Base-by-base conservation (phyloP, 2,329 filamentous ascomycete genomes). In the Xylariaceae sp. region DNA sequence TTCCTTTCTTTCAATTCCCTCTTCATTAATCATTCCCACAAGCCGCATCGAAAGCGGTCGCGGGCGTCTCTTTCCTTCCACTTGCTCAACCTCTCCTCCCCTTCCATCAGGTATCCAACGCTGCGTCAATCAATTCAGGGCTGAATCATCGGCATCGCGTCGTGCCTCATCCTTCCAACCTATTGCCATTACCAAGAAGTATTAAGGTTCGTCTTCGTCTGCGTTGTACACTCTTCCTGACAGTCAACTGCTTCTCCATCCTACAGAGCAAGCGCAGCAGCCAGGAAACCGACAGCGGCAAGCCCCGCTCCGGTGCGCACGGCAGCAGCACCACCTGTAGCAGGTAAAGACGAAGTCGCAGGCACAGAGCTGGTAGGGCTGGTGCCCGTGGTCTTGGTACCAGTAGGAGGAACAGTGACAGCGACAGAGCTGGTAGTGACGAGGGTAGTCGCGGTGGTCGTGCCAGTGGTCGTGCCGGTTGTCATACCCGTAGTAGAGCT, bases 201-300 rank as follows among this genome's bases (percentile, higher is more conserved):
- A 19, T 19, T 10, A 22, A 8, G 23, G 14, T 27, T 35, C 34
- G n/a, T 45, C 16, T 23, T 35, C 12, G 16, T 40, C 14, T 19
- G 35, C 33, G 11, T 44, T 22, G 7, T 40, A 27, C 25, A 20
- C 35, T 33, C 14, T 37, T 37, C 42, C 37, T 22, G 22, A 22
- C 11, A 14, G 22, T 23, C 22, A 21, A 37, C 35, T 19, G 7
- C 35, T 32, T 20, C 29, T 7, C 27, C 7, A 34, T 12, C 42
- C 46, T 44, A 40, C 37, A 54, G 22, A 38, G 44, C 72, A 69
- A 75, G 62, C 16, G 22, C 44, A 2, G 74, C 61, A 57, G 68
- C 70, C 40, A 75, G 50, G 50, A 66, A 51, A 49, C 70, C 70
- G 49, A 69, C 60, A n/a, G n/a, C n/a, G 49, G 66, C 65, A 21